Conservation (phyloP, 140 eudicot species). For the Ambrosia hybrid region DNA sequence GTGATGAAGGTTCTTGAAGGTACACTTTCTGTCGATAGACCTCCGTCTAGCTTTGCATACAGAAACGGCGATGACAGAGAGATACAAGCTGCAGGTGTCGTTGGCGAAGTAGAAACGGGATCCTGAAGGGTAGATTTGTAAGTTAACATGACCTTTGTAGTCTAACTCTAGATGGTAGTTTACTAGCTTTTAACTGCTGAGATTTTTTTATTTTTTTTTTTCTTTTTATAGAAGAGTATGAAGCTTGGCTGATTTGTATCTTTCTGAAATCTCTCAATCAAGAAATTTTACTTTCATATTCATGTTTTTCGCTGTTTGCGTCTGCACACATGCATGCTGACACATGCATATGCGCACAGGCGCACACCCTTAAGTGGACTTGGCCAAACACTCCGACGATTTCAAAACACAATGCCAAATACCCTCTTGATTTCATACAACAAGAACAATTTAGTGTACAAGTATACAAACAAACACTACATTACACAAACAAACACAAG, state of each 20-base stretch:
- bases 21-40: constrained; percentile 66
- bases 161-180: constrained; percentile 31
- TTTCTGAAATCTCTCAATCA: constrained; percentile 1
- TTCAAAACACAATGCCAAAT: not conserved
- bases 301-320: no score
- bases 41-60: constrained; percentile 48
- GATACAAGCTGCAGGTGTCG: constrained; percentile 23
- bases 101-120: constrained; percentile 15
- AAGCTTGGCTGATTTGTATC: constrained; percentile 14
- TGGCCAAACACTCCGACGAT: no score
- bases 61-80: constrained; percentile 31
- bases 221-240: constrained; percentile 12
- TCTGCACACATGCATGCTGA: no score
- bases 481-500: constrained; percentile 14
- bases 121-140: constrained; percentile 33
- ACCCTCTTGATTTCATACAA: not conserved
- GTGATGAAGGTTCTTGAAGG: constrained; percentile 81
- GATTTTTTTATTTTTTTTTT: constrained; percentile 21
- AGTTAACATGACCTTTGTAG: constrained; percentile 9
- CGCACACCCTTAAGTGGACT: no score
- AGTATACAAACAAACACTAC: constrained; percentile 13
- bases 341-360: no score
- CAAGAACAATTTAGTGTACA: constrained; percentile 11
- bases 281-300: not conserved
- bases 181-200: constrained; percentile 23